Evolutionary conservation across 2,329 filamentous ascomycete genomes (phyloP).

Genomic region (Fusarium pseudograminearum): DNA sequence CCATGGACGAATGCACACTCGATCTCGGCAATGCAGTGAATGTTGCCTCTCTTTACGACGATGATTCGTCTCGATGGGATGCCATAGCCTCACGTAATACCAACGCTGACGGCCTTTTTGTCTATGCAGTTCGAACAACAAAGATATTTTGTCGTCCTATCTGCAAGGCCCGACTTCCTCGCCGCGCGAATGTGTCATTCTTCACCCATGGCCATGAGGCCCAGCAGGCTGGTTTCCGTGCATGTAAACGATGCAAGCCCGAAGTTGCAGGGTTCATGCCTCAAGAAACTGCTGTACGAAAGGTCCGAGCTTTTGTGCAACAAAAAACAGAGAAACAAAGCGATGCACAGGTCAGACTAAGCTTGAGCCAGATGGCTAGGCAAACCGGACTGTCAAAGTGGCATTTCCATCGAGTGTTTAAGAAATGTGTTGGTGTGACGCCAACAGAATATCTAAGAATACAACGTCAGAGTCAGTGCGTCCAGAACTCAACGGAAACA

Average conservation of each 20-base stretch:
- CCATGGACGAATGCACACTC: neutral
- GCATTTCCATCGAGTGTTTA: conserved; percentile 71
- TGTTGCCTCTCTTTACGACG: conserved; percentile 41
- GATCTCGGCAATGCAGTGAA: neutral
- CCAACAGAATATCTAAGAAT: conserved; percentile 52
- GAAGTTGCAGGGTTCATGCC: conserved; percentile 56
- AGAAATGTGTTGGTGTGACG: conserved; percentile 64
- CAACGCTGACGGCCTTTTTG: conserved; percentile 55
- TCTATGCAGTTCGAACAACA: conserved; percentile 60
- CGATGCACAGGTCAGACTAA: conserved; percentile 42
- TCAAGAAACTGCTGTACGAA: conserved; percentile 58
- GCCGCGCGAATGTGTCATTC: conserved; percentile 70
- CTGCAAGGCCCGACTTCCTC: conserved; percentile 70
- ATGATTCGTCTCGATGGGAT: conserved; percentile 53
- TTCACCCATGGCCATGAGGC: conserved; percentile 61
- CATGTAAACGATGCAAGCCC: conserved; percentile 69
- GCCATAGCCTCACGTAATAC: conserved; percentile 54
- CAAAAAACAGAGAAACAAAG: conserved; percentile 44
- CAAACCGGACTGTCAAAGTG: conserved; percentile 66
- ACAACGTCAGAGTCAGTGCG: conserved; percentile 25
- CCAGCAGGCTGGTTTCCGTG: conserved; percentile 61
- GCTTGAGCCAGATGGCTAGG: conserved; percentile 61
- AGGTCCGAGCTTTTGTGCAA: conserved; percentile 52
- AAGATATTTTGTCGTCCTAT: conserved; percentile 70
- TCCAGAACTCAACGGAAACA: conserved; percentile 11